These are phyloP conservation scores for Passiflora organensis DNA, from an alignment of 345 rosid genomes.

Conservation along the genomic window DNA sequence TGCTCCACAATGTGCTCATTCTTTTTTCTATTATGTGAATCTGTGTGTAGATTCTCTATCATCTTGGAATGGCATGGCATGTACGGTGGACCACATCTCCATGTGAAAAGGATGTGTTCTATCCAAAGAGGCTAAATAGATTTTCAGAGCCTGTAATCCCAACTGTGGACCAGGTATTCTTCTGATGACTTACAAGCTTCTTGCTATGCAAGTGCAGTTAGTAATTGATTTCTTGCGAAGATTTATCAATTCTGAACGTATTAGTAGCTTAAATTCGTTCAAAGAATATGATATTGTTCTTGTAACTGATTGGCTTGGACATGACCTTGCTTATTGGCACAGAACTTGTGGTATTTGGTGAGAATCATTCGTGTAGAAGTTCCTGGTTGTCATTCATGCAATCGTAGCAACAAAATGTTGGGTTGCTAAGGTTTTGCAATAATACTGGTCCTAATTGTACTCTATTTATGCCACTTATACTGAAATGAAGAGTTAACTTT, in stretches of 20 bases:
- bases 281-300: too few species aligned
- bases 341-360: too few species aligned
- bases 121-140: constrained; percentile 35
- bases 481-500: too few species aligned
- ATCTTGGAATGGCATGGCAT: constrained; percentile 83
- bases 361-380: too few species aligned
- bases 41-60: constrained; percentile 69
- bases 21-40: constrained; percentile 3
- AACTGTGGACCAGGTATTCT: constrained; percentile 56
- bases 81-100: constrained; percentile 63
- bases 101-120: constrained; percentile 29
- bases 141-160: constrained; percentile 56
- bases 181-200: not conserved
- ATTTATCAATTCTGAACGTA: not conserved
- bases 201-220: not conserved
- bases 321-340: too few species aligned
- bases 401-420: too few species aligned
- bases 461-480: too few species aligned
- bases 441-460: too few species aligned
- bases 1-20: not conserved
- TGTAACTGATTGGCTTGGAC: too few species aligned
- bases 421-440: too few species aligned
- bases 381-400: too few species aligned
- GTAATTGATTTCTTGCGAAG: not conserved
- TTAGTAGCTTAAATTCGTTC: too few species aligned